These are phyloP conservation scores for Kodamaea plutei DNA, from an alignment of 1,139 yeast genomes.

Conservation along the genomic window DNA sequence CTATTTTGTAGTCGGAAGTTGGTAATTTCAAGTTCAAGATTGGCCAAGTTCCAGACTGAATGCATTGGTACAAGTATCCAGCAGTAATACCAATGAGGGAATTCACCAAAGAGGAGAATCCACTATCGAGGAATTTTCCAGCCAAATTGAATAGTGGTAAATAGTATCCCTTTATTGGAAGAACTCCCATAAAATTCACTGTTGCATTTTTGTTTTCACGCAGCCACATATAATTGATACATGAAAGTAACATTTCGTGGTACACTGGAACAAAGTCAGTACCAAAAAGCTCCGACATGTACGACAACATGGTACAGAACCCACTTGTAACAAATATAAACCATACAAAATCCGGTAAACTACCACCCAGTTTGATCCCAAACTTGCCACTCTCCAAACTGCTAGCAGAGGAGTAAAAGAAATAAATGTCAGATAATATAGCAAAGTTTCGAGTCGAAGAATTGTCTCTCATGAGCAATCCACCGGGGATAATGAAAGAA, in stretches of 20 bases:
- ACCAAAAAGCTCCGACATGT: constrained; percentile 4
- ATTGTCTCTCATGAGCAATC: too few species aligned
- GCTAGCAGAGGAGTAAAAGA: constrained; percentile 54
- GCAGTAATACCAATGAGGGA: constrained; percentile 48
- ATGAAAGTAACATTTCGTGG: constrained; percentile 43
- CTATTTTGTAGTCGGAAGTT: constrained; percentile 10
- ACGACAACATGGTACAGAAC: neutral
- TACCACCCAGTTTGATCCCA: constrained; percentile 49
- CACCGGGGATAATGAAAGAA: too few species aligned
- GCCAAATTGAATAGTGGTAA: constrained; percentile 54
- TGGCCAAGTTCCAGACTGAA: constrained; percentile 51
- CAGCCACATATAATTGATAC: constrained; percentile 60
- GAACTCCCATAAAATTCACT: constrained; percentile 48
- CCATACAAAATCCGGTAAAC: constrained; percentile 55
- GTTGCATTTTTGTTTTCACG: constrained; percentile 47
- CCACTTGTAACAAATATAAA: constrained; percentile 44
- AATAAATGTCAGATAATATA: constrained; percentile 53
- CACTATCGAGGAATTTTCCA: constrained; percentile 43
- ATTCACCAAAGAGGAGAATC: constrained; percentile 35
- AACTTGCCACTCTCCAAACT: constrained; percentile 51
- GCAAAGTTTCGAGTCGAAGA: too few species aligned
- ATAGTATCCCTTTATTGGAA: constrained; percentile 57
- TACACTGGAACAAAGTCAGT: constrained; percentile 16
- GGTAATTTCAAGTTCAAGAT: constrained; percentile 28
- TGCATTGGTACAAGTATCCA: constrained; percentile 57